Base-by-base conservation (phyloP, 2,329 filamentous ascomycete species). In the Colletotrichum plurivorum region DNA sequence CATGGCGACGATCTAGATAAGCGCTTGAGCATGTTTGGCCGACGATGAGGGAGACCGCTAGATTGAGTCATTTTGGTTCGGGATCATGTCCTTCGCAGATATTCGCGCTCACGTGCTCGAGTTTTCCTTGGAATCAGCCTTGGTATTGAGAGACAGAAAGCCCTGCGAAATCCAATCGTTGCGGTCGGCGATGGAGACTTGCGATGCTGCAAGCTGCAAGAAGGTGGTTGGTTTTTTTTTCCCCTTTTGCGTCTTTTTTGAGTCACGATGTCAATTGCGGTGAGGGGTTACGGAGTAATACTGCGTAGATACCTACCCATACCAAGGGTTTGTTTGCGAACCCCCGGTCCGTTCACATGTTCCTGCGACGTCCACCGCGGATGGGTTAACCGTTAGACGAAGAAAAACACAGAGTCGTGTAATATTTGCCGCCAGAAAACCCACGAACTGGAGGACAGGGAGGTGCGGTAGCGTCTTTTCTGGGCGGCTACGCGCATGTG, bases 401-500 rank as follows among this genome's bases (percentile, higher is more conserved):
- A 22, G 18, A 13, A n/a, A 22, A 51, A 15, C 6, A 36, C 31
- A 25, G 3, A 25, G 31, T 36, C 31, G 31, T 9, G 10, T 36
- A 36, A 36, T 36, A 36, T 9, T 36, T 36, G 31, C 31, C 31
- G 31, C 31, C 31, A 36, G 3, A 36, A 31, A 36, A 36, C 31
- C 31, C 9, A 36, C 31, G 31, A 36, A 36, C 31, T 36, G 57
- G 55, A 46, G 55, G 55, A 36, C 20, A 36, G 41, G 41, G 5
- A 9, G 43, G n/a, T 20, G 49, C 59, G 59, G 39, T 62, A 62
- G 59, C 59, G 59, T 62, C 59, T 36, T 54, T 62, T 46, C 59
- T 52, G 36, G 59, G 59, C 59, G 59, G 59, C 59, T 62, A 62
- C 49, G 59, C 59, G 59, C 59, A 62, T 62, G 31, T 53, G 49